Evolutionary conservation across 2,329 filamentous ascomycete species (phyloP), one percentile per base, ranked within the genome.

Genomic region (Talaromyces sp.): DNA sequence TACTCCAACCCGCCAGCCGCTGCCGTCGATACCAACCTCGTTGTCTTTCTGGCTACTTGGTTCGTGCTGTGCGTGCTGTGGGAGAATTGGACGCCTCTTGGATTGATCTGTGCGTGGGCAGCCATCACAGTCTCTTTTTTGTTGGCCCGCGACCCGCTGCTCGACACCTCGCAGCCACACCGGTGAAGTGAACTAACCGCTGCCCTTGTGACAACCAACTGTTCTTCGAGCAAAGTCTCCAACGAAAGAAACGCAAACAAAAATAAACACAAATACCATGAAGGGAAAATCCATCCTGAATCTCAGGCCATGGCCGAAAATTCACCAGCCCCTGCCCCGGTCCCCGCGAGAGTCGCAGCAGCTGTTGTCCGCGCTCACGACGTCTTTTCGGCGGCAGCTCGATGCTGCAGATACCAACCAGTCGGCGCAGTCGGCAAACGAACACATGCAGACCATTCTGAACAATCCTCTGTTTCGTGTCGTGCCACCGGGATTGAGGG

Each of bases 371-470:
- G 77, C 85, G 21, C 80, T 89, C 64, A 87, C 84, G 24, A 80
- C 79, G 46, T 88, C 85, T 13, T 89, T 89, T 70, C 80, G 84
- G 65, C 77, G 80, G 55, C 84, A 88, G 61, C 80, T 89, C 49
- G 85, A 89, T 17, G 61, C 67, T 38, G 65, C 64, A 38, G 68
- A 73, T 56, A 60, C 66, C 35, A 64, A 69, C 61, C 70, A 68
- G 26, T 70, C 72, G 19, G 64, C 61, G 26, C 67, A 74, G 64
- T 68, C 75, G 51, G 69, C 75, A 43, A 73, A 76, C 56, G 66
- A 69, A 38, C 76, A 78, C 66, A 57, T 78, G 60, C 70, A 69
- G 50, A 68, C 65, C 11, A 76, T 78, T 43, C 65, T 78, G 10
- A 69, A 77, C 31, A 77, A 77, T 60, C 76, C 76, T 13, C 71